Percentiles rank a stretch among this genome's conserved stretches.
Evolutionary conservation across 2,329 filamentous ascomycete genomes (phyloP).

Genomic region (Tolypocladium endophyticum): DNA sequence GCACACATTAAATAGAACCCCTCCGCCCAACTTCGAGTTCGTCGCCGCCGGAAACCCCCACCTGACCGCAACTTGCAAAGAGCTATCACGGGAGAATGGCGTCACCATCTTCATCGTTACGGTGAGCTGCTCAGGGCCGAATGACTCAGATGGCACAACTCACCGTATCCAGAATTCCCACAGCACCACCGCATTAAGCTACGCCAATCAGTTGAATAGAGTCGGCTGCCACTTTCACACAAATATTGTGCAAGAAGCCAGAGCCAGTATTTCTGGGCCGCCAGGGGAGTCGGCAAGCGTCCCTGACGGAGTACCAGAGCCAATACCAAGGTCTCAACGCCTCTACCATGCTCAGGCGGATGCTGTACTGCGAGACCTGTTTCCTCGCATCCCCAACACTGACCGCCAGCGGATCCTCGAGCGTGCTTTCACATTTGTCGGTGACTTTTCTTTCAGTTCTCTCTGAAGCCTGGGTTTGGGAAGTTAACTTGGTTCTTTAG

Average conservation of each 20-base stretch:
- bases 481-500: slow-evolving; percentile 20
- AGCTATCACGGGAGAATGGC: slow-evolving; percentile 49
- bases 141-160: background rate
- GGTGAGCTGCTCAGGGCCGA: slow-evolving; percentile 22
- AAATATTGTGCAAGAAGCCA: slow-evolving; percentile 47
- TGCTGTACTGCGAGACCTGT: slow-evolving; percentile 50
- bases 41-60: slow-evolving; percentile 52
- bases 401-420: slow-evolving; percentile 52
- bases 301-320: slow-evolving; percentile 30
- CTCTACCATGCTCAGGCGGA: slow-evolving; percentile 55
- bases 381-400: slow-evolving; percentile 54
- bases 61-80: slow-evolving; percentile 51
- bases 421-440: slow-evolving; percentile 52
- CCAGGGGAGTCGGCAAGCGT: slow-evolving; percentile 9
- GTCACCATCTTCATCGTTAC: slow-evolving; percentile 59
- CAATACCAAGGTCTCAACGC: slow-evolving; percentile 47
- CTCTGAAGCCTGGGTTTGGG: slow-evolving; percentile 2
- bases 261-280: slow-evolving; percentile 14
- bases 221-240: slow-evolving; percentile 51
- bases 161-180: slow-evolving; percentile 16
- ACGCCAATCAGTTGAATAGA: slow-evolving; percentile 45
- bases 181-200: slow-evolving; percentile 21
- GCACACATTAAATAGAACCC: slow-evolving; percentile 39
- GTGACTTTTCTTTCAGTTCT: slow-evolving; percentile 9
- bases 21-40: slow-evolving; percentile 52